phyloP scores from a whole-genome alignment of 805 yeast species.

The Ogataea methylovora region DNA sequence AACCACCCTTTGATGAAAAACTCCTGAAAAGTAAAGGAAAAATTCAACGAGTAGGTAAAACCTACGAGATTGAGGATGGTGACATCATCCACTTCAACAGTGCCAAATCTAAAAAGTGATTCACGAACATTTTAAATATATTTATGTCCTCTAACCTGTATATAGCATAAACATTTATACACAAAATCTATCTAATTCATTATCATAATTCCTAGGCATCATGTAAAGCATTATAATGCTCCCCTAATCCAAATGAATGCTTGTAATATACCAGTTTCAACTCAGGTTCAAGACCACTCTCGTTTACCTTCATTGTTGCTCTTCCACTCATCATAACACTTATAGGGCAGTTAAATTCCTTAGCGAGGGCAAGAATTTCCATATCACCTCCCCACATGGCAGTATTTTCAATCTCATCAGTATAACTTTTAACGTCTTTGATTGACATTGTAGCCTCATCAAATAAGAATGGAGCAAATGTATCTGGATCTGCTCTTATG shows the following conservation, averaged over 20 bases:
- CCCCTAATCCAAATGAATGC: constrained; percentile 85
- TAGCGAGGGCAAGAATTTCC: constrained; percentile 78
- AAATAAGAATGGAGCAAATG: constrained; percentile 73
- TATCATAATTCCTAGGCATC: constrained; percentile 8
- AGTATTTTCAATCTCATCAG: constrained; percentile 60
- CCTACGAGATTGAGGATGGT: constrained; percentile 90
- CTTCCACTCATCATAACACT: constrained; percentile 73
- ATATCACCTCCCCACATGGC: constrained; percentile 96
- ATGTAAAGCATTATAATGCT: constrained; percentile 79
- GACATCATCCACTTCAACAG: constrained; percentile 89
- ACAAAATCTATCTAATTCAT: neutral
- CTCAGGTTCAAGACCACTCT: constrained; percentile 42
- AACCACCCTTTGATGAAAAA: constrained; percentile 46
- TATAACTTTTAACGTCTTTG: constrained; percentile 60
- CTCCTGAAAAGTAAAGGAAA: constrained; percentile 57
- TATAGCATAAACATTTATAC: neutral
- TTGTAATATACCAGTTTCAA: constrained; percentile 74
- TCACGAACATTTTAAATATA: neutral
- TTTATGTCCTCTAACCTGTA: neutral
- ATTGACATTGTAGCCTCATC: constrained; percentile 67
- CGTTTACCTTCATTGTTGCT: constrained; percentile 57
- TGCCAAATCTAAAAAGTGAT: constrained; percentile 40
- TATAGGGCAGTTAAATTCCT: constrained; percentile 66
- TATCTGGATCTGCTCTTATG: constrained; percentile 57
- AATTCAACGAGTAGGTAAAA: constrained; percentile 72